Base-by-base conservation (phyloP, 2,329 filamentous ascomycete genomes). In the Venturia oleaginea region DNA sequence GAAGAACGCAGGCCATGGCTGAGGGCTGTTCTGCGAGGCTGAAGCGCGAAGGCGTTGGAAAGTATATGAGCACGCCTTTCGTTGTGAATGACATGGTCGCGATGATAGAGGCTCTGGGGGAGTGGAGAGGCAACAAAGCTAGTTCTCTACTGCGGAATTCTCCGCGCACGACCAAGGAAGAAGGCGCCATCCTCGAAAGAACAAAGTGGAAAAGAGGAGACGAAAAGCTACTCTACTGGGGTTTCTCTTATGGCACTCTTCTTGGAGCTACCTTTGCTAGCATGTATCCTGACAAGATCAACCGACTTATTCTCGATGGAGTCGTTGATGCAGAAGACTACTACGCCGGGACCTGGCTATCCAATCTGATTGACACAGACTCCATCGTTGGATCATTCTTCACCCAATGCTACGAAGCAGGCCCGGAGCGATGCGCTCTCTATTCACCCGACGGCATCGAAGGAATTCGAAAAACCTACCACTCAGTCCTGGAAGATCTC, bases 51-150 rank as follows among this genome's bases (percentile, higher is more conserved):
- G 70, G 70, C 51, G 70, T 71, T 24, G 64, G 69, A 0, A 64
- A 63, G 43, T 79, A 78, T 68, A 71, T 79, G 57, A 77, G 76
- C 19, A 82, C 80, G 0, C 77, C 79, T 1, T 77, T 75, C 30
- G 78, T 79, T 2, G 80, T 78, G 1, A 71, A 76, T 46, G 80
- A 83, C 66, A 81, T 83, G 78, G 70, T 83, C 8, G 75, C 77
- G 48, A 75, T 83, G 42, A 72, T 78, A 13, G 80, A 83, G 66
- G 72, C 68, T 38, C 74, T 79, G 51, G 77, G 73, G 8, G 72
- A 76, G 32, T 78, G 72, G 69, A 67, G 72, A 30, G 69, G 69
- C 13, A 59, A 64, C 13, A 51, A 48, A 64, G 42, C 38, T 42
- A 22, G 30, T 34, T n/a, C 8, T n/a, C 38, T 46, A n/a, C 37